These are phyloP conservation scores for Penicillium lagena DNA, from an alignment of 495 filamentous ascomycete genomes.

Conservation along the genomic window DNA sequence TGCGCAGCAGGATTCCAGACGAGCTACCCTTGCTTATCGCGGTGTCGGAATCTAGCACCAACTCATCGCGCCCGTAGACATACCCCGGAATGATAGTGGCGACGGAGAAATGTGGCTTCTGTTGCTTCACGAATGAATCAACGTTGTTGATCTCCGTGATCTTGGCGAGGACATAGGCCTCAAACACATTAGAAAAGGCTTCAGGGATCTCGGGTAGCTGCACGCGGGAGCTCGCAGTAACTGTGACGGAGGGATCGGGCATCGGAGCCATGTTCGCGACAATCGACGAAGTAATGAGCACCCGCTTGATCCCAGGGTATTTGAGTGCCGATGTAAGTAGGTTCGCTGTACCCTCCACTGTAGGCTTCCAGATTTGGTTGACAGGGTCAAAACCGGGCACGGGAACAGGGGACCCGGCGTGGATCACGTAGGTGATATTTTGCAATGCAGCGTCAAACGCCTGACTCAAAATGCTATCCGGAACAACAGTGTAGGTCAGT, in stretches of 20 bases:
- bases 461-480: background rate
- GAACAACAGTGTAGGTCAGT: constrained; percentile 2
- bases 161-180: constrained; percentile 6
- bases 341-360: constrained; percentile 59
- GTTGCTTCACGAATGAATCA: constrained; percentile 52
- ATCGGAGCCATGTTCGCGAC: constrained; percentile 5
- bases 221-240: constrained; percentile 29
- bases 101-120: constrained; percentile 60
- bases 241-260: constrained; percentile 39
- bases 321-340: constrained; percentile 41
- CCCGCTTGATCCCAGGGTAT: constrained; percentile 53
- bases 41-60: background rate
- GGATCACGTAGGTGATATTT: constrained; percentile 7
- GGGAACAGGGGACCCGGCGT: constrained; percentile 13
- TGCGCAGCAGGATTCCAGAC: constrained; percentile 1
- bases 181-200: background rate
- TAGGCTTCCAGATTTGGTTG: constrained; percentile 62
- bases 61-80: constrained; percentile 5
- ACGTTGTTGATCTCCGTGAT: constrained; percentile 37
- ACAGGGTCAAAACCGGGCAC: constrained; percentile 48
- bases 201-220: background rate
- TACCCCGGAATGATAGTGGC: constrained; percentile 45
- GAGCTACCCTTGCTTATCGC: background rate
- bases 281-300: constrained; percentile 66
- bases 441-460: constrained; percentile 5